These are phyloP conservation scores for Brassica cretica DNA, from an alignment of 345 rosid genomes.

Conservation along the genomic window DNA sequence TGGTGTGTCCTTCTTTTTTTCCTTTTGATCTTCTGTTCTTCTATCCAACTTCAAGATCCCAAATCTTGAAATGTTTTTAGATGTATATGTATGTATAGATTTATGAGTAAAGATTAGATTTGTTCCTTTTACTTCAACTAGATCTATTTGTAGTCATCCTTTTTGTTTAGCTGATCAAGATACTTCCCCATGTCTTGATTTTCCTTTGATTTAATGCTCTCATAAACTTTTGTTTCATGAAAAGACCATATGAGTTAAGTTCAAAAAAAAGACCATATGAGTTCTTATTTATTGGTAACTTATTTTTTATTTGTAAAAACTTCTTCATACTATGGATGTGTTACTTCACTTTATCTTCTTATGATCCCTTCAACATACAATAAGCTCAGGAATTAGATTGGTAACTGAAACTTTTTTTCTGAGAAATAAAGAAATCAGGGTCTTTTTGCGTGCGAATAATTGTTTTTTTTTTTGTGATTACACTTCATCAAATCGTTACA, in stretches of 20 bases:
- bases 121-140: background rate
- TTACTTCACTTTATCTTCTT: background rate
- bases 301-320: background rate
- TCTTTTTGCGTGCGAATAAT: conserved; percentile 33
- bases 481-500: conserved; percentile 14
- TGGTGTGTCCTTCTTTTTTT: background rate
- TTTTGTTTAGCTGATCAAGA: conserved; percentile 4
- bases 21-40: background rate
- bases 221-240: conserved; percentile 7
- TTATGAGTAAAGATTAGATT: conserved; percentile 19
- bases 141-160: background rate
- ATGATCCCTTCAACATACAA: conserved; percentile 35
- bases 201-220: background rate
- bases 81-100: conserved; percentile 2
- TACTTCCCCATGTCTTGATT: background rate
- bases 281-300: conserved; percentile 10
- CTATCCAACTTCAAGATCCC: conserved; percentile 11
- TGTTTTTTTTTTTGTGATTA: conserved; percentile 18
- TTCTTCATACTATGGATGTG: conserved; percentile 23
- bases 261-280: background rate
- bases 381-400: conserved; percentile 34
- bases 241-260: background rate
- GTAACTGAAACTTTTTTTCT: conserved; percentile 24
- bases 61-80: conserved; percentile 26
- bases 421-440: background rate